Evolutionary conservation across 192 early-diverging fungal species (phyloP), one percentile per base, ranked within the genome.

Genomic region (Funneliformis mosseae): DNA sequence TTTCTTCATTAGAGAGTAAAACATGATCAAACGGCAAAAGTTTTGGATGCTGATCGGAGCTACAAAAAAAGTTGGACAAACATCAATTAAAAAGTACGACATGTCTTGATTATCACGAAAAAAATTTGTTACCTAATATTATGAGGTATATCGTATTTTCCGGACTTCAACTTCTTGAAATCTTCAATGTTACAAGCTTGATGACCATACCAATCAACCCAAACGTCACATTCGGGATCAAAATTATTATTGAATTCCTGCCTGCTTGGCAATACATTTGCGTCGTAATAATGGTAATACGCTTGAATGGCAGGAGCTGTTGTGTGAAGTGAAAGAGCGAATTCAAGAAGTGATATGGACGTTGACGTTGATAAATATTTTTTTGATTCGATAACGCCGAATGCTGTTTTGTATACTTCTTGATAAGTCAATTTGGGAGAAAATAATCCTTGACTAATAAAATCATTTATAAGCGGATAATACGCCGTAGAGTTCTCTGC

Each of bases 241-340:
- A 91, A 92, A 21, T 78, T 1, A 76, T 63, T 14, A 87, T 84
- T 38, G 80, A 77, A n/a, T 66, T 69, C 21, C 79, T 83, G 21
- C 82, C 43, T 42, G 16, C 79, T 81, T 0, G 92, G 91, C 2
- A 92, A 84, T n/a, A 96, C 91, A 6, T 87, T 89, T 1, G 90
- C 77, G n/a, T 87, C 80, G 86, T 97, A 98, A 38, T 91, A 89
- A 68, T 95, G 94, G 83, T 97, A 93, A 76, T 92, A 90, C 0
- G 96, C 91, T 80, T 94, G 88, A 33, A 98, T 91, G n/a, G 87
- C 88, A 0, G 97, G 96, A 18, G 96, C 95, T 38, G 88, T 78
- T 1, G 84, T 85, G 55, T 93, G 94, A 28, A 93, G 81, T 5
- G 95, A 83, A 14, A 98, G 86, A 21, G 92, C 85, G 23, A 94